These are phyloP conservation scores for Viridothelium virens DNA, from an alignment of 495 filamentous ascomycete species.

Conservation along the genomic window DNA sequence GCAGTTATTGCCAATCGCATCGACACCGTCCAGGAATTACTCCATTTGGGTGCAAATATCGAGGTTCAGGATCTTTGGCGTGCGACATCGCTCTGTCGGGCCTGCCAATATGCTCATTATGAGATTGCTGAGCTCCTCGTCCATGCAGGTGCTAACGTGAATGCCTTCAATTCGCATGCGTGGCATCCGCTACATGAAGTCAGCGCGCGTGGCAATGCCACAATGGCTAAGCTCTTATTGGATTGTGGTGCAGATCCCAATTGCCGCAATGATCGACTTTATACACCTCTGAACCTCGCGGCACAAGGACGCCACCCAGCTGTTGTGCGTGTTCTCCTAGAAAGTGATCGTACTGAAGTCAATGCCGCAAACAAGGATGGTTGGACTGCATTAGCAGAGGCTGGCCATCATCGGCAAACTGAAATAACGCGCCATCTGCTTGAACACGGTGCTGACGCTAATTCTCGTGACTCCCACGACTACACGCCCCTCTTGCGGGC, in stretches of 20 bases:
- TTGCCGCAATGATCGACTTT: neutral
- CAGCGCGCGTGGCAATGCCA: slow-evolving; percentile 4
- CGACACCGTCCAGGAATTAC: neutral
- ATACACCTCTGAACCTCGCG: neutral
- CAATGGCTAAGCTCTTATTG: slow-evolving; percentile 8
- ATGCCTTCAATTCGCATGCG: slow-evolving; percentile 8
- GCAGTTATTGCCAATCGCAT: neutral
- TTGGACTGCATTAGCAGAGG: neutral
- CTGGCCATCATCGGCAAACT: neutral
- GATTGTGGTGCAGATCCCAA: slow-evolving; percentile 16
- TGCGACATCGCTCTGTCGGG: neutral
- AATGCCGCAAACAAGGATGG: neutral
- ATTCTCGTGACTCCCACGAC: neutral
- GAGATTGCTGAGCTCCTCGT: slow-evolving; percentile 13
- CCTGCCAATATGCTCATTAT: neutral
- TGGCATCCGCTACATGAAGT: slow-evolving; percentile 14
- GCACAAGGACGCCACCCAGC: neutral
- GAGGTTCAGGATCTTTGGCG: neutral
- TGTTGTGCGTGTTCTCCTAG: neutral
- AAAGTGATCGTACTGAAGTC: neutral
- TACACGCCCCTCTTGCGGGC: neutral
- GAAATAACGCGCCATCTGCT: neutral
- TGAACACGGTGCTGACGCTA: neutral
- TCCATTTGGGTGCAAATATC: neutral
- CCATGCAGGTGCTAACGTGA: slow-evolving; percentile 13